Base-by-base conservation (phyloP, 2,329 filamentous ascomycete genomes). In the Pseudofabraea citricarpa region DNA sequence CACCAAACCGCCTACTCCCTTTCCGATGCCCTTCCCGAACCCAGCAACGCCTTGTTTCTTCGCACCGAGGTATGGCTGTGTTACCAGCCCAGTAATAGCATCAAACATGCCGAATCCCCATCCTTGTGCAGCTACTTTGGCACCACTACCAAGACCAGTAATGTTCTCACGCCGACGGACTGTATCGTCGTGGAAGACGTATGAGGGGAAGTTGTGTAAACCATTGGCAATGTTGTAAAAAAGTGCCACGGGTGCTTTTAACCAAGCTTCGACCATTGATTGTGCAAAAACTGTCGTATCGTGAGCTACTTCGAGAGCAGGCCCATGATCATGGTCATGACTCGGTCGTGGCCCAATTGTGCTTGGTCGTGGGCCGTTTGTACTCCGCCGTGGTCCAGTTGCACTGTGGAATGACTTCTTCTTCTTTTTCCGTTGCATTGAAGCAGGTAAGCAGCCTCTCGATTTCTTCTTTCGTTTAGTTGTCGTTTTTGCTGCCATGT, bases 141-240 rank as follows among this genome's bases (percentile, higher is more conserved):
- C 64, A 1, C 83, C 83, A 5, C 79, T 84, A 33, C 71, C 69
- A 47, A 86, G 71, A 6, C 82, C 83, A 2, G 80, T 85, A 26
- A 87, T 76, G 6, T 79, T 74, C 2, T 73, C 53, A 24, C 53
- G 45, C 3, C 47, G 47, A 2, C 83, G 74, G 2, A 87, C 83
- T 2, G 82, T 85, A 45, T 79, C 73, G 52, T 87, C 83, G n/a
- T 81, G 81, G 51, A 85, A 87, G 0, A 86, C 68, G 31, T 54
- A 55, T 2, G 79, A 73, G 1, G 82, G 82, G 0, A 80, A 81
- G 50, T 86, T 86, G 58, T 86, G 82, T 51, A 85, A 85, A 1
- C 83, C 83, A 53, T 85, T 79, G 0, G 79, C 79, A 2, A 85
- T 61, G 48, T 82, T 73, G 45, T 83, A 73, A 0, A 82, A 82